Conservation (phyloP, 805 yeast species). For the Naumovozyma baii region DNA sequence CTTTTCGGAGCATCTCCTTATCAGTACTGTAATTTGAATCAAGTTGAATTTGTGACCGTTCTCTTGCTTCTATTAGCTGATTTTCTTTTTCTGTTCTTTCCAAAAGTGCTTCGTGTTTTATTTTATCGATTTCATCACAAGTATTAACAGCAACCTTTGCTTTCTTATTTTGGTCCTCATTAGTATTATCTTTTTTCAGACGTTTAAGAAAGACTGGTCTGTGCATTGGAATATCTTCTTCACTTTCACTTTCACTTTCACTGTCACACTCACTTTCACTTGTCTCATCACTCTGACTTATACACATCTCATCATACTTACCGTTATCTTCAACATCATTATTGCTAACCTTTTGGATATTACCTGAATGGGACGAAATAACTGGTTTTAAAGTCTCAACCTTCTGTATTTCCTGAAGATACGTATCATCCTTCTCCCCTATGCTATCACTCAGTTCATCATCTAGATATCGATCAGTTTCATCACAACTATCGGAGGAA, state of each 20-base stretch:
- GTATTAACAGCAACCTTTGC: conserved; percentile 1
- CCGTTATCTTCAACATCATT: conserved; percentile 1
- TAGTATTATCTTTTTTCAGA: not conserved
- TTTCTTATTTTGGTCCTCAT: not conserved
- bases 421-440: too few species aligned
- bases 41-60: conserved; percentile 5
- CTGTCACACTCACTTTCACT: conserved; percentile 7
- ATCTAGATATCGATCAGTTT: too few species aligned
- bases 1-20: conserved; percentile 15
- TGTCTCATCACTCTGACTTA: not conserved
- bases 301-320: not conserved
- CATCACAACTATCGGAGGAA: too few species aligned
- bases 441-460: not conserved
- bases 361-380: not conserved
- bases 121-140: not conserved
- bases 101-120: not conserved
- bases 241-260: conserved; percentile 9
- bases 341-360: conserved; percentile 1
- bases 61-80: conserved; percentile 5
- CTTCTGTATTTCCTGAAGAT: not conserved
- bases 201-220: conserved; percentile 21
- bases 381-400: conserved; percentile 1
- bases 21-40: conserved; percentile 19
- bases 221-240: conserved; percentile 15
- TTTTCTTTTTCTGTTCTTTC: conserved; percentile 13